Evolutionary conservation across 257 asterid species (phyloP).

Genomic region (Salvia splendens): DNA sequence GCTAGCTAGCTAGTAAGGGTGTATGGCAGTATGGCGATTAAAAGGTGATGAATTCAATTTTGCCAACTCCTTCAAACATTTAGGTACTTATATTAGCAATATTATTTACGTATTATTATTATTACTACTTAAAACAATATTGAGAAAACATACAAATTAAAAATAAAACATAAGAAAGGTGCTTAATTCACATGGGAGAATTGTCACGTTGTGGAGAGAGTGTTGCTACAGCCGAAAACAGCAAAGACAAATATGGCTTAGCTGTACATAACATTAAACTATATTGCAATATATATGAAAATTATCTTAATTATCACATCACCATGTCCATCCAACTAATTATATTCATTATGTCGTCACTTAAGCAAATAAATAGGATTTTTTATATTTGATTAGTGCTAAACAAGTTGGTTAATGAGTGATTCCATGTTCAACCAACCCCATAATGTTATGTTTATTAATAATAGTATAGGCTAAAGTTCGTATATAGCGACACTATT

Average conservation of each 20-base stretch:
- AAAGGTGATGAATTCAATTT: too few species aligned
- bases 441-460: slow-evolving; percentile 16
- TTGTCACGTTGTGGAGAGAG: slow-evolving; percentile 14
- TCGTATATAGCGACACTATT: not conserved
- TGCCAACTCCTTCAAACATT: too few species aligned
- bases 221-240: not conserved
- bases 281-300: not conserved
- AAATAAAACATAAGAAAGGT: not conserved
- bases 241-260: slow-evolving; percentile 29
- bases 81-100: too few species aligned
- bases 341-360: slow-evolving; percentile 28
- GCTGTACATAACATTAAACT: slow-evolving; percentile 24
- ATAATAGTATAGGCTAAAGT: not conserved
- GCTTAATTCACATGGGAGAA: slow-evolving; percentile 32
- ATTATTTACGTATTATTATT: too few species aligned
- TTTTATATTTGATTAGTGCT: slow-evolving; percentile 20
- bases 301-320: slow-evolving; percentile 14
- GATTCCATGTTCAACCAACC: slow-evolving; percentile 34
- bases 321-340: slow-evolving; percentile 37
- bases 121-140: too few species aligned
- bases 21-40: too few species aligned
- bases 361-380: slow-evolving; percentile 21
- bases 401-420: not conserved
- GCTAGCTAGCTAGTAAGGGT: too few species aligned
- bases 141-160: too few species aligned